These are phyloP conservation scores for Colletotrichum echinochloae DNA, from an alignment of 2,329 filamentous ascomycete species.

Conservation along the genomic window DNA sequence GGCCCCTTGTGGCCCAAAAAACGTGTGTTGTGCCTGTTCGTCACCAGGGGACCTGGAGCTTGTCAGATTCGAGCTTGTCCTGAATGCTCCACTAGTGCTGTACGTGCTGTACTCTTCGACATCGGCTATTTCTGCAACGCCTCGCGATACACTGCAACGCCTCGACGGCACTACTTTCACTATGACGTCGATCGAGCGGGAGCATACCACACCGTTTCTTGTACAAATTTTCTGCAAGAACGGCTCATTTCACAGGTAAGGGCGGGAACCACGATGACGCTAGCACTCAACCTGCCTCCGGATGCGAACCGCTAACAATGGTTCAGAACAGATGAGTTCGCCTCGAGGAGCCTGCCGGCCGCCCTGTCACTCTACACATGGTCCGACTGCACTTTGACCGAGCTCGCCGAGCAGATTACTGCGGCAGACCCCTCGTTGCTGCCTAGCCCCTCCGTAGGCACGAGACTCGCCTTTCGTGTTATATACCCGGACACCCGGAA, in stretches of 20 bases:
- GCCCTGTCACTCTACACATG: constrained; percentile 89
- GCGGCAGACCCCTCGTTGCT: constrained; percentile 72
- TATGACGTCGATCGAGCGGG: constrained; percentile 62
- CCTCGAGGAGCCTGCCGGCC: constrained; percentile 68
- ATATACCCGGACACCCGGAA: constrained; percentile 80
- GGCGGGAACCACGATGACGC: constrained; percentile 36
- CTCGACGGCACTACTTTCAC: background rate
- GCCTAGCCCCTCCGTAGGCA: constrained; percentile 80
- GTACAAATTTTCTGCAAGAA: constrained; percentile 86
- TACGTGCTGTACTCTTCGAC: constrained; percentile 24
- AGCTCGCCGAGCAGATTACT: constrained; percentile 82
- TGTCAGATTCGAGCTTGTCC: constrained; percentile 33
- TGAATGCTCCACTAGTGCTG: constrained; percentile 25
- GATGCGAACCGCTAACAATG: constrained; percentile 7
- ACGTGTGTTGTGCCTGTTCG: constrained; percentile 38
- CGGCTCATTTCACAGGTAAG: constrained; percentile 77
- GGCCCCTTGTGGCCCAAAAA: constrained; percentile 20
- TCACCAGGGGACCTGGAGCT: constrained; percentile 39
- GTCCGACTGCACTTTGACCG: constrained; percentile 81
- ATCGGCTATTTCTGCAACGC: constrained; percentile 1
- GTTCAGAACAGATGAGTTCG: constrained; percentile 76
- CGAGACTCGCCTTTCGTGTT: constrained; percentile 87
- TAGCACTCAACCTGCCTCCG: background rate
- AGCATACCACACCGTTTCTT: constrained; percentile 82
- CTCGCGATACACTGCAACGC: constrained; percentile 7